Base-by-base conservation (phyloP, 208 protist species). In the Crithidia acanthocephali region DNA sequence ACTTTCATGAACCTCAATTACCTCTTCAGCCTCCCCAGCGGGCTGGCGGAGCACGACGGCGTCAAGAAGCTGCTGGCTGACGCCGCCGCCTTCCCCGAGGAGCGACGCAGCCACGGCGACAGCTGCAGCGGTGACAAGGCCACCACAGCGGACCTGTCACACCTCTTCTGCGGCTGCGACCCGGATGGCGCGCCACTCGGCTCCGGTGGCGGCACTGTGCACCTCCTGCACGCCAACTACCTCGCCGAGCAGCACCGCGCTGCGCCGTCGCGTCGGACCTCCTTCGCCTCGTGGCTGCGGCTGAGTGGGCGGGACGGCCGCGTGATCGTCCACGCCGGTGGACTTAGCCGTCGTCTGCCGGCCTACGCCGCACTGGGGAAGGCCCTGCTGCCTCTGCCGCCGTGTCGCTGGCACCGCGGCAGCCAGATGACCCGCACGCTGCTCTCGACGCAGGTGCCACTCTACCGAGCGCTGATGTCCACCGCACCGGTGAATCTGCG, bases 341-440 rank as follows among this genome's bases (percentile, higher is more conserved):
- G 85, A 1, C 74, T 80, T 42, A 86, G 78, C 58, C 80, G 85
- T n/a, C 77, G 81, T 9, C 70, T 90, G 59, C 85, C 78, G 8
- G 70, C 73, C 42, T 90, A 90, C 53, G 75, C 68, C 15, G 50
- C 81, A 9, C 16, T 72, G 23, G 81, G 85, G 8, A 90, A 90
- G 47, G 51, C 75, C 25, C 75, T 90, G n/a, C 50, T 72, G 65
- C 85, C 85, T 15, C 42, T 86, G 56, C 84, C 80, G 42, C 73
- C 73, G 25, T 72, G 79, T 50, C 74, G 52, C 18, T 63, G 71
- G 51, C 55, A 66, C 28, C 79, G 79, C 53, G 75, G 76, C 18
- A 74, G 79, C 44, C 61, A 62, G 16, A 59, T 81, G 20, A 68
- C 73, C 8, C 80, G 80, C 28, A 79, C 83, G 47, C 60, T 88